Conservation (phyloP, 495 filamentous ascomycete genomes). For the Tuber microsphaerosporum region DNA sequence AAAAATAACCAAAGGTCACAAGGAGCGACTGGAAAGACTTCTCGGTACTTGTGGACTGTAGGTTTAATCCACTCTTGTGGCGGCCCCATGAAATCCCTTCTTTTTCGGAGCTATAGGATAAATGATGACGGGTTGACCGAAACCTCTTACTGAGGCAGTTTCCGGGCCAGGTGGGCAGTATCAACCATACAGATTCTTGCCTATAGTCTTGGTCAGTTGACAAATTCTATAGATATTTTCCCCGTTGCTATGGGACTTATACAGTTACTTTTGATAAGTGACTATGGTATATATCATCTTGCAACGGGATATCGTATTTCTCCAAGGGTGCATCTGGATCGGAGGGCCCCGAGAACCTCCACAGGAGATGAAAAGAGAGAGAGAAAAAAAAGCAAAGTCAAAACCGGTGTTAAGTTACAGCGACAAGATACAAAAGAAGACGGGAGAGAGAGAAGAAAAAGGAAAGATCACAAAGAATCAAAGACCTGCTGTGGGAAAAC, state of each 20-base stretch:
- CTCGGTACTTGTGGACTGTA: background rate
- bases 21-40: background rate
- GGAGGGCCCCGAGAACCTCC: background rate
- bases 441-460: background rate
- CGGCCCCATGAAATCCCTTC: background rate
- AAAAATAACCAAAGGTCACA: background rate
- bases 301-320: background rate
- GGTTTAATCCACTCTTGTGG: background rate
- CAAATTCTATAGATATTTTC: background rate
- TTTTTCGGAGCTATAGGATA: background rate
- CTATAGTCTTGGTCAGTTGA: background rate
- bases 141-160: background rate
- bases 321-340: background rate
- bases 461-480: background rate
- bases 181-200: background rate
- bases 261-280: background rate
- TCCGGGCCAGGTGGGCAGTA: background rate
- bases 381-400: background rate
- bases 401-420: background rate
- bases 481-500: background rate
- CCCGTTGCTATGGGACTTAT: background rate
- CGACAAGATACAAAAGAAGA: background rate
- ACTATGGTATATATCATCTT: background rate
- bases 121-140: background rate
- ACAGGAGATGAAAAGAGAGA: background rate